A percentile compares a stretch with the other conserved stretches of the same genome.
phyloP scores from a whole-genome alignment of 1,284 basidiomycete genomes.

The Athelia sp. region DNA sequence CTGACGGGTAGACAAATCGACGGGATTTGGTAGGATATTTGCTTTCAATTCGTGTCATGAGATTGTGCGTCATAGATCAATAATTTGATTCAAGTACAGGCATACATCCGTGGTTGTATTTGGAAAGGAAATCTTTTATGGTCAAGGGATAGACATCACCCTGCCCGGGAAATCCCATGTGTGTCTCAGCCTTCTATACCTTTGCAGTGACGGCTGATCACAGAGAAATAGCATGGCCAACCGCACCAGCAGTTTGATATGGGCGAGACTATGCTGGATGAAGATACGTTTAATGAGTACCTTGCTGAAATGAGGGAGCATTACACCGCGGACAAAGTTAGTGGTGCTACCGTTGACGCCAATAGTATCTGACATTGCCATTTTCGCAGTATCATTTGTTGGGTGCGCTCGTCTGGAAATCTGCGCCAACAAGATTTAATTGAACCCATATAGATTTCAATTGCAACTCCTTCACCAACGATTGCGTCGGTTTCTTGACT shows the following conservation, averaged over 20 bases:
- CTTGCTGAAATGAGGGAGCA: slow-evolving; percentile 67
- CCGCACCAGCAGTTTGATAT: slow-evolving; percentile 76
- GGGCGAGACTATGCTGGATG: slow-evolving; percentile 79
- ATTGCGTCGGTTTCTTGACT: slow-evolving; percentile 80
- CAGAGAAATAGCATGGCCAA: slow-evolving; percentile 59
- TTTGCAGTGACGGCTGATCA: slow-evolving; percentile 2
- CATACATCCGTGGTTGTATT: slow-evolving; percentile 89
- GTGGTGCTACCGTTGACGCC: slow-evolving; percentile 13
- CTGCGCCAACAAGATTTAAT: not conserved
- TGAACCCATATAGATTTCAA: slow-evolving; percentile 59
- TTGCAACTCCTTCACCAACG: slow-evolving; percentile 90
- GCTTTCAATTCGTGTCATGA: too few relatives aligned
- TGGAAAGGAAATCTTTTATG: slow-evolving; percentile 84
- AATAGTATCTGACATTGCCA: slow-evolving; percentile 27
- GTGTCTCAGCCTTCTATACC: slow-evolving; percentile 26
- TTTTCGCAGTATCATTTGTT: slow-evolving; percentile 87
- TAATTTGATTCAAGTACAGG: slow-evolving; percentile 35
- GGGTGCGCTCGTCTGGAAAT: slow-evolving; percentile 35
- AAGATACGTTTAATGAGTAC: slow-evolving; percentile 82
- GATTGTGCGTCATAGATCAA: not conserved
- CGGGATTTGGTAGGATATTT: slow-evolving; percentile 83
- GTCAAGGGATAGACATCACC: slow-evolving; percentile 72
- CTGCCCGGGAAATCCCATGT: slow-evolving; percentile 77
- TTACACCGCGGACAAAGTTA: slow-evolving; percentile 83
- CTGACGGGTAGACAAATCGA: slow-evolving; percentile 85